Evolutionary conservation across 805 yeast genomes (phyloP).

Genomic region (Yarrowia porcina): DNA sequence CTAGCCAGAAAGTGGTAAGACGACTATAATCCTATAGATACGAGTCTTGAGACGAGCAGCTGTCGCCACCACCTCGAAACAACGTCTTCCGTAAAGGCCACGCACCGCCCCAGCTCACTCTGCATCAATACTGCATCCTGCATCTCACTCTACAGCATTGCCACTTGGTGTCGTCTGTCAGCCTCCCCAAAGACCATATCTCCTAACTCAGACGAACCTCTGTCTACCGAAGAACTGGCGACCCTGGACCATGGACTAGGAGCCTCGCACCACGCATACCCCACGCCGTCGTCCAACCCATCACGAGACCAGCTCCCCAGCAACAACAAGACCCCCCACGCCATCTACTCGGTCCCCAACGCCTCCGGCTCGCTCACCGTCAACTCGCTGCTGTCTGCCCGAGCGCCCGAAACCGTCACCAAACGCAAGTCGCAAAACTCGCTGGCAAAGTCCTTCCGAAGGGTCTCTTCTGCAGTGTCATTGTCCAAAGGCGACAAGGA

Average conservation of each 20-base stretch:
- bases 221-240: constrained; percentile 18
- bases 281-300: background rate
- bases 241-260: constrained; percentile 24
- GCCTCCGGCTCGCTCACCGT: constrained; percentile 22
- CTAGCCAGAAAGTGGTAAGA: constrained; percentile 2
- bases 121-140: background rate
- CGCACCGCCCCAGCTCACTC: background rate
- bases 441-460: constrained; percentile 3
- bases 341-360: constrained; percentile 23
- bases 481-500: background rate
- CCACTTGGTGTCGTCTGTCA: background rate
- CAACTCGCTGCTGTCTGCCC: constrained; percentile 2
- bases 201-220: constrained; percentile 25
- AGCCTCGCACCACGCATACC: constrained; percentile 17
- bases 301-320: background rate
- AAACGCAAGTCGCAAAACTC: constrained; percentile 22
- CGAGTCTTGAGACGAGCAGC: background rate
- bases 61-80: background rate
- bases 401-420: background rate
- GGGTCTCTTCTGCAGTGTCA: constrained; percentile 7
- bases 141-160: background rate
- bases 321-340: background rate
- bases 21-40: background rate
- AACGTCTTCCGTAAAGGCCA: background rate
- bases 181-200: background rate